A percentile compares a stretch with the other conserved stretches of the same genome.
These are phyloP conservation scores for Lodderomyces elongisporus DNA, from an alignment of 1,139 yeast species.

Conservation along the genomic window DNA sequence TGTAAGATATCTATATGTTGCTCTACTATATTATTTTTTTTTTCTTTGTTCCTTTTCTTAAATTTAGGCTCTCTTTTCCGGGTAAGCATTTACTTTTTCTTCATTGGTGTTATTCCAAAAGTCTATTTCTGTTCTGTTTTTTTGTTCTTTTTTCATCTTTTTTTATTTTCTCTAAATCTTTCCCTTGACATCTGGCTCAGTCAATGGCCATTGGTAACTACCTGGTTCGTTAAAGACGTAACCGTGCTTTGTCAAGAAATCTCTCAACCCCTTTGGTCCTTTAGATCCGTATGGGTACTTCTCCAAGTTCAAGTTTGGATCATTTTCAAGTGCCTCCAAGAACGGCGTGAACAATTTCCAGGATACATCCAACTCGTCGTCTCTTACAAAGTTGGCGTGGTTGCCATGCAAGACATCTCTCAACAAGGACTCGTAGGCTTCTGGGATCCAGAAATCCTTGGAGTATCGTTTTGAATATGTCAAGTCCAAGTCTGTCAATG, in stretches of 20 bases:
- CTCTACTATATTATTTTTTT: no score
- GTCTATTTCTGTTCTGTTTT: no score
- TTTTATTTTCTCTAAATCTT: conserved; percentile 15
- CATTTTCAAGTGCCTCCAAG: conserved; percentile 69
- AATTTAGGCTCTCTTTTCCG: no score
- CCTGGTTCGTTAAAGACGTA: conserved; percentile 58
- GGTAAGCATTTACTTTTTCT: no score
- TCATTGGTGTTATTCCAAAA: no score
- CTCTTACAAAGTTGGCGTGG: conserved; percentile 96
- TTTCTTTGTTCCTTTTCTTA: no score
- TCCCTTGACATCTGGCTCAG: conserved; percentile 48
- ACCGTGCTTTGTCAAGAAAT: conserved; percentile 64
- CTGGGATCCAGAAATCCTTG: conserved; percentile 89
- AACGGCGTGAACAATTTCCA: conserved; percentile 94
- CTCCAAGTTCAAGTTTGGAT: conserved; percentile 55
- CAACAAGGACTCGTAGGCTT: conserved; percentile 93
- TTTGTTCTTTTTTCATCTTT: no score
- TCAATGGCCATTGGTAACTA: conserved; percentile 78
- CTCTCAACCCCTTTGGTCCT: conserved; percentile 68
- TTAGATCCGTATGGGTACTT: conserved; percentile 85
- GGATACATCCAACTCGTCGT: conserved; percentile 90
- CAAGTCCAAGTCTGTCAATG: conserved; percentile 85
- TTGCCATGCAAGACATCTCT: conserved; percentile 88
- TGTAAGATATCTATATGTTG: no score
- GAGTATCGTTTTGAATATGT: conserved; percentile 77